A percentile compares a stretch with the other conserved stretches of the same genome.
phyloP scores from a whole-genome alignment of 148 eudicot genomes.

The Chenopodium quinoa region DNA sequence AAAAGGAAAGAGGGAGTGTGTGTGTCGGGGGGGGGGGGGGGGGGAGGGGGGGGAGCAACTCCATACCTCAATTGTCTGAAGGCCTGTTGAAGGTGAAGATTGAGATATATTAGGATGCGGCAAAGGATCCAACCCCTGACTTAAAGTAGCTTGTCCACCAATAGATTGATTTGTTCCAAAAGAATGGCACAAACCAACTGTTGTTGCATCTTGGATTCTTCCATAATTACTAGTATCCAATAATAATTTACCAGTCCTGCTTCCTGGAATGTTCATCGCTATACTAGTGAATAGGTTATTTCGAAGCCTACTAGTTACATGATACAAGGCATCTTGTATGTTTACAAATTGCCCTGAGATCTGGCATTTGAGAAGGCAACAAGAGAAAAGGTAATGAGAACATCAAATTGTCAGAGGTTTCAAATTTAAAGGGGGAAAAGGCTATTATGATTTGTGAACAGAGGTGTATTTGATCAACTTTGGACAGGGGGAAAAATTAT shows the following conservation, averaged over 20 bases:
- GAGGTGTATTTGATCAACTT: background rate
- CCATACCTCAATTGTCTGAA: conserved; percentile 45
- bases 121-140: conserved; percentile 39
- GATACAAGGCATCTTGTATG: conserved; percentile 67
- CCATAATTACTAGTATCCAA: conserved; percentile 21
- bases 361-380: conserved; percentile 35
- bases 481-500: background rate
- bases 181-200: conserved; percentile 32
- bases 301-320: conserved; percentile 66
- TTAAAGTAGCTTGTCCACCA: conserved; percentile 36
- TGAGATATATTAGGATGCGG: conserved; percentile 34
- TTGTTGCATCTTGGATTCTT: conserved; percentile 34
- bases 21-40: background rate
- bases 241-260: background rate
- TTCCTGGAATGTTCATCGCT: conserved; percentile 32
- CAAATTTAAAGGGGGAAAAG: background rate
- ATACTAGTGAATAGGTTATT: conserved; percentile 38
- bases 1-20: background rate
- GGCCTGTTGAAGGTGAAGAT: conserved; percentile 37
- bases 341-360: conserved; percentile 70
- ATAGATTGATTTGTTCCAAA: conserved; percentile 26
- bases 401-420: background rate
- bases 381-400: background rate
- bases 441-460: background rate
- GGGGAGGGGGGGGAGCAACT: background rate